Evolutionary conservation across 352 stramenopile genomes (phyloP).

Genomic region (Phytophthora idaei): DNA sequence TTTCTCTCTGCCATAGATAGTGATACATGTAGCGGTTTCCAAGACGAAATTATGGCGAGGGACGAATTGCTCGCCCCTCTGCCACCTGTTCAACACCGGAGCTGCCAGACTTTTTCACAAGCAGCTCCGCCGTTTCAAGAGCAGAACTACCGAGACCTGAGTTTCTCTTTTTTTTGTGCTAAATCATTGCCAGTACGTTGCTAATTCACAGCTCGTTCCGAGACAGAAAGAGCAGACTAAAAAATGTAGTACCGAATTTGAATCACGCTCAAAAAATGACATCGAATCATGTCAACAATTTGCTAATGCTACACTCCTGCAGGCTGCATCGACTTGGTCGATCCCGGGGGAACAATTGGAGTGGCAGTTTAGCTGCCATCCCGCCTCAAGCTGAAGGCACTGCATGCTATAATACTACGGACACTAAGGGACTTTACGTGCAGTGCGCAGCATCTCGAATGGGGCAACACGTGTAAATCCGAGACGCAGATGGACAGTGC

Average conservation of each 20-base stretch:
- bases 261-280: not conserved
- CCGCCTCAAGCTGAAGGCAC: too few species aligned
- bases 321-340: too few species aligned
- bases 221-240: constrained; percentile 20
- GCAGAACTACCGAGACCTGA: constrained; percentile 9
- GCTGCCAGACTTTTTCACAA: not conserved
- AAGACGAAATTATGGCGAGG: not conserved
- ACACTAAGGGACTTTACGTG: too few species aligned
- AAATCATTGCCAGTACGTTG: constrained; percentile 16
- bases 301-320: too few species aligned
- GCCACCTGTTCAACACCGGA: constrained; percentile 3
- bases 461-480: constrained; percentile 5
- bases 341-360: too few species aligned
- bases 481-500: constrained; percentile 18
- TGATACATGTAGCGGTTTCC: not conserved
- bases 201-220: constrained; percentile 30
- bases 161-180: not conserved
- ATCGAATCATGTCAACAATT: too few species aligned
- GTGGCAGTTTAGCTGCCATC: too few species aligned
- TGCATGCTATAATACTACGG: too few species aligned
- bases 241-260: not conserved
- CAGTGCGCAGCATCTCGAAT: not conserved
- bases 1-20: not conserved
- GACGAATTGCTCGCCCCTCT: constrained; percentile 10
- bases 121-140: constrained; percentile 11